Evolutionary conservation across 768 basidiomycete species (phyloP), one percentile per base, ranked within the genome.

Genomic region (Fistulinella prunicolor): DNA sequence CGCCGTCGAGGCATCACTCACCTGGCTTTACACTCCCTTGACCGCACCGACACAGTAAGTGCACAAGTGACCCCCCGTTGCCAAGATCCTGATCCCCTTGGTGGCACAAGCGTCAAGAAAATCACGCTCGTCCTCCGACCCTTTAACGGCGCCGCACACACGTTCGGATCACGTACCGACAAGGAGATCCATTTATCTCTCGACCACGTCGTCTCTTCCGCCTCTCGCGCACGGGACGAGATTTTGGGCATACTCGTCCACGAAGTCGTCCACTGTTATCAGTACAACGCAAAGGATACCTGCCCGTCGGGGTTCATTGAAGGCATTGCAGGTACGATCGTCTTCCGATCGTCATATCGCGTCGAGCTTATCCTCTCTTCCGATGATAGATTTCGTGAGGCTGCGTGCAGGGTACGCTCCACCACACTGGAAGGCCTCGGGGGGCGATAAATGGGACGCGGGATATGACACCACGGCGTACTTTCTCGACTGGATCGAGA

Each of bases 251-350:
- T 89, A 3, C 70, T 91, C 3, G 70, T 77, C 29, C 88, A 87
- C 61, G 86, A 91, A 66, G 75, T 85, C 60, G 87, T 88, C 6
- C 89, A 91, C 54, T 89, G 85, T 59, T 90, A 75, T 61, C 89
- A 90, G 59, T 78, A 81, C 65, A 75, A 86, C 56, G 85, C 75
- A 1, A 59, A 69, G 20, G 81, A 72, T 21, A 77, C 75, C 36
- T 83, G 78, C 54, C 85, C 86, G 0, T 76, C 78, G 2, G 89
- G 89, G 2, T 68, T 92, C 39, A 80, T 88, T 52, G 89, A 92
- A 60, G 89, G 89, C 17, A 74, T 92, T 22, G 89, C 88, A 63
- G 87, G 87, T 85, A 49, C 36, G 71, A 51, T 10, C n/a, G 14
- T n/a, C 23, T 34, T 36, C 16, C 16, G 35, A 44, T 26, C 40